These are phyloP conservation scores for Lentinula sp. DNA, from an alignment of 768 basidiomycete genomes.

Conservation along the genomic window DNA sequence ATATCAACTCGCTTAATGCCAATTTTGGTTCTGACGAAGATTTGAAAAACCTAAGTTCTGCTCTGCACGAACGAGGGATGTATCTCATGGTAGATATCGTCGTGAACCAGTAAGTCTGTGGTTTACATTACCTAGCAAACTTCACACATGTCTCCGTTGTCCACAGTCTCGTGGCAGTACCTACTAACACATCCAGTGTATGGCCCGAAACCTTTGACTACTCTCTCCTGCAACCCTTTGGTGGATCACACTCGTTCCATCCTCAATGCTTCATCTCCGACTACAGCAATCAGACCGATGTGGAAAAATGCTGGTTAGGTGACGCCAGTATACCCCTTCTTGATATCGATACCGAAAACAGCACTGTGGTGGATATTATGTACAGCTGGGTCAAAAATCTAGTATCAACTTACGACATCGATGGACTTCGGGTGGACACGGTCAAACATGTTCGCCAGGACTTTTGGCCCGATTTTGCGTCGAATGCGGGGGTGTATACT, in stretches of 20 bases:
- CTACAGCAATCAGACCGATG: slow-evolving; percentile 48
- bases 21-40: slow-evolving; percentile 72
- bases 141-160: background rate
- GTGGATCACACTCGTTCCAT: slow-evolving; percentile 38
- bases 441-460: slow-evolving; percentile 51
- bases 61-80: slow-evolving; percentile 59
- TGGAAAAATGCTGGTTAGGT: slow-evolving; percentile 74
- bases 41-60: slow-evolving; percentile 59
- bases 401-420: slow-evolving; percentile 52
- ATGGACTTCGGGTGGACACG: slow-evolving; percentile 70
- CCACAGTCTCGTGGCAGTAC: slow-evolving; percentile 14
- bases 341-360: slow-evolving; percentile 68
- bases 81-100: slow-evolving; percentile 71
- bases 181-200: slow-evolving; percentile 9
- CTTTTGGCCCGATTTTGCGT: slow-evolving; percentile 65
- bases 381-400: slow-evolving; percentile 53
- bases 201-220: slow-evolving; percentile 20
- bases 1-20: slow-evolving; percentile 59
- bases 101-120: slow-evolving; percentile 58
- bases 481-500: slow-evolving; percentile 61
- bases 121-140: background rate
- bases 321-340: slow-evolving; percentile 55
- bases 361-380: slow-evolving; percentile 43
- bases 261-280: slow-evolving; percentile 61
- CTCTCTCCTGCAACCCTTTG: slow-evolving; percentile 23